phyloP scores from a whole-genome alignment of 148 eudicot genomes.

The Talinum fruticosum region DNA sequence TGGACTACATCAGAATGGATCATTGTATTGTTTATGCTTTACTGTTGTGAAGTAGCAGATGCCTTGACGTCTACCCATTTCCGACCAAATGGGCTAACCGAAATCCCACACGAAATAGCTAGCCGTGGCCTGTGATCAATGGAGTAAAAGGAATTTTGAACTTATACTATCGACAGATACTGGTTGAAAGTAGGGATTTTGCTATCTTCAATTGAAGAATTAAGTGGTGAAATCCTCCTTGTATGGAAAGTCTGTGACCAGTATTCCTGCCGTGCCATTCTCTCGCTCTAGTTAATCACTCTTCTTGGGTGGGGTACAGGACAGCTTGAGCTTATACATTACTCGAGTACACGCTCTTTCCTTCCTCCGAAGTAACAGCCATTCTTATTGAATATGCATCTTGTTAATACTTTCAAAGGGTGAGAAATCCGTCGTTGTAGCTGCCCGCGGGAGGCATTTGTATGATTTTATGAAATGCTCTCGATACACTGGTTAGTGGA shows the following conservation, averaged over 20 bases:
- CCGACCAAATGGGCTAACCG: no score
- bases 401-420: not conserved
- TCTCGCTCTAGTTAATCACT: not conserved
- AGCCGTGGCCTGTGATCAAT: no score
- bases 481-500: no score
- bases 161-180: not conserved
- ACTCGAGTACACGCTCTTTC: not conserved
- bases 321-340: no score
- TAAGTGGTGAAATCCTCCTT: not conserved
- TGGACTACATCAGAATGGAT: not conserved
- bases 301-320: not conserved
- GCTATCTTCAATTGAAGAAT: not conserved
- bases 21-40: not conserved
- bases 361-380: not conserved
- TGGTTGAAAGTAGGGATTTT: not conserved
- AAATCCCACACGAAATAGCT: no score
- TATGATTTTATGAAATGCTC: no score
- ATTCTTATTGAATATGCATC: not conserved
- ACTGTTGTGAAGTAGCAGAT: not conserved
- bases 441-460: no score
- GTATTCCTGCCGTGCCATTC: not conserved
- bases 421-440: no score
- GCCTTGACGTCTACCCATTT: no score
- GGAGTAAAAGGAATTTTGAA: no score
- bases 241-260: no score